phyloP scores from a whole-genome alignment of 2,329 filamentous ascomycete genomes.

The Kalaharituber pfeilii region DNA sequence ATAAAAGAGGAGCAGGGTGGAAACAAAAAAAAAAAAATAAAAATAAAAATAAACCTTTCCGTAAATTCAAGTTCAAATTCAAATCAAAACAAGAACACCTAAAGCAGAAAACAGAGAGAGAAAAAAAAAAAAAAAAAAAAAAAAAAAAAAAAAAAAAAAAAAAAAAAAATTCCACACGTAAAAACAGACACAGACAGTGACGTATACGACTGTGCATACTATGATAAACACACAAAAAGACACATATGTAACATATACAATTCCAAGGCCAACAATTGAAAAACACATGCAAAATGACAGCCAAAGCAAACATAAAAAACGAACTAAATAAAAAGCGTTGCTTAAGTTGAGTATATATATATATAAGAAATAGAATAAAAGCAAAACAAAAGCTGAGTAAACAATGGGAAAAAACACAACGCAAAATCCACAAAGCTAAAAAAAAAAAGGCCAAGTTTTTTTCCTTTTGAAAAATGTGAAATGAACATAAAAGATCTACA shows the following conservation, averaged over 20 bases:
- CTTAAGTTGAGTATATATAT: neutral
- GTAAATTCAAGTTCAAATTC: neutral
- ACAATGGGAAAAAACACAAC: too few relatives aligned
- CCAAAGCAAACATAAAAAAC: neutral
- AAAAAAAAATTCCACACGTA: neutral
- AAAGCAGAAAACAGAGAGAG: neutral
- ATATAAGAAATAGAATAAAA: too few relatives aligned
- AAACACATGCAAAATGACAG: too few relatives aligned
- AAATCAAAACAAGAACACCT: neutral
- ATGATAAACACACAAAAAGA: neutral
- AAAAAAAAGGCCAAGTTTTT: too few relatives aligned
- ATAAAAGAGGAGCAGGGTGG: too few relatives aligned
- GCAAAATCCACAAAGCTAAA: too few relatives aligned
- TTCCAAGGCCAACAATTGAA: neutral
- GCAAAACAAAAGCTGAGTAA: too few relatives aligned
- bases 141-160: too few relatives aligned
- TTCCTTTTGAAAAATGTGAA: too few relatives aligned
- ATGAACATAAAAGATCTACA: neutral
- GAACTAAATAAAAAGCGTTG: neutral
- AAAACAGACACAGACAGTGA: neutral
- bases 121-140: neutral
- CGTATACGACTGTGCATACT: too few relatives aligned
- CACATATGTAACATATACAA: neutral
- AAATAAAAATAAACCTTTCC: neutral
- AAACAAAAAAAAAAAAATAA: too few relatives aligned